phyloP scores from a whole-genome alignment of 495 filamentous ascomycete genomes.

The Xanthoparmelia taractica region DNA sequence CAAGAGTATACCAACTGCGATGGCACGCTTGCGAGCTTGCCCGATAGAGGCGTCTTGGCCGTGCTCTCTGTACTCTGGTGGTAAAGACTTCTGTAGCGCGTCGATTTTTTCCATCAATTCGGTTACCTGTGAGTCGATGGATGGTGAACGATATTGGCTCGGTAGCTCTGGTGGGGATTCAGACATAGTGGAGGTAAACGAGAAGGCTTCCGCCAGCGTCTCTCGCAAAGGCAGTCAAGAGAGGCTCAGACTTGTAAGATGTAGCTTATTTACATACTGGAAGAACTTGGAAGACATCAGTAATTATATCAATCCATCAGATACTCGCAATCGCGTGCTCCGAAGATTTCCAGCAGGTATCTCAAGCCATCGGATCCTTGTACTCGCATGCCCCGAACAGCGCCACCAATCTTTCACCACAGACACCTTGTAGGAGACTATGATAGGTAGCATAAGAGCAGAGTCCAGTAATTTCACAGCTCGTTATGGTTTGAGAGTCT shows the following conservation, averaged over 20 bases:
- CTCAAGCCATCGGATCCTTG: background rate
- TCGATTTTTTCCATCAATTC: background rate
- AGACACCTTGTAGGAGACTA: background rate
- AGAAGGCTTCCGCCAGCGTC: background rate
- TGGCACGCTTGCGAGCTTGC: slow-evolving; percentile 6
- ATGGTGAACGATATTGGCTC: background rate
- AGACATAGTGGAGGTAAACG: background rate
- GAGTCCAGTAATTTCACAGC: background rate
- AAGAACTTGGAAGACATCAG: background rate
- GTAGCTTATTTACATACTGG: too few relatives aligned
- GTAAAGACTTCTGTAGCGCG: too few relatives aligned
- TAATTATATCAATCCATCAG: background rate
- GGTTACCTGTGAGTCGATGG: background rate
- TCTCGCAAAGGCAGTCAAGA: background rate
- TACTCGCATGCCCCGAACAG: background rate
- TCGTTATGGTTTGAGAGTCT: too few relatives aligned
- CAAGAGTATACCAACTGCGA: slow-evolving; percentile 1
- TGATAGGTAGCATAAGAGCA: background rate
- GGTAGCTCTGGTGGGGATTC: background rate
- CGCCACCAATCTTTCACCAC: background rate
- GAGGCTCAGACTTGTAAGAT: background rate
- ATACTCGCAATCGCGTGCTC: background rate
- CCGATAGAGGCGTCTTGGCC: background rate
- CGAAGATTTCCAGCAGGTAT: background rate
- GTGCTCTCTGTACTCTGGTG: background rate